A percentile compares a stretch with the other conserved stretches of the same genome.
Evolutionary conservation across 2,329 filamentous ascomycete genomes (phyloP).

Genomic region (Lecanosticta acicola): DNA sequence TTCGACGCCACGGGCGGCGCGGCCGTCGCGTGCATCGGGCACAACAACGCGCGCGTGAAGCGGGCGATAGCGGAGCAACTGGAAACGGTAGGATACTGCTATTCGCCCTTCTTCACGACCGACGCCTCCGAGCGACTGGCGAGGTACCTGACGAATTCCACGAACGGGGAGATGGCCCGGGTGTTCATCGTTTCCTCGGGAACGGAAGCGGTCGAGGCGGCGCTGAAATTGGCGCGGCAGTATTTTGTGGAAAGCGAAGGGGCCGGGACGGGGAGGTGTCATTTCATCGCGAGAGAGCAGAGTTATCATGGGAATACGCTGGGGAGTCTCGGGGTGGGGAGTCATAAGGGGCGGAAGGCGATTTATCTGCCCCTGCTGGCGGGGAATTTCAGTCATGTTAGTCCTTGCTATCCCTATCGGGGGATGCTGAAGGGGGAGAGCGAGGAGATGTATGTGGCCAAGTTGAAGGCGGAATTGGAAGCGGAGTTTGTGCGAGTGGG

Average conservation of each 20-base stretch:
- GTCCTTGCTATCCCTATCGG: constrained; percentile 34
- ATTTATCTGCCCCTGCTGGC: constrained; percentile 33
- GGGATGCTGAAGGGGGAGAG: constrained; percentile 33
- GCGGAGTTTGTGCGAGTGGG: constrained; percentile 45
- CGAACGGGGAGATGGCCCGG: constrained; percentile 46
- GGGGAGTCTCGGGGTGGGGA: constrained; percentile 41
- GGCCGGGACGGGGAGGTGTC: constrained; percentile 33
- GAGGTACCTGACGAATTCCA: constrained; percentile 42
- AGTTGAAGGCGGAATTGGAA: constrained; percentile 44
- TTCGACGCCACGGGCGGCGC: constrained; percentile 68
- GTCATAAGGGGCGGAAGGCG: constrained; percentile 31
- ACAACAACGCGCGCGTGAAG: constrained; percentile 45
- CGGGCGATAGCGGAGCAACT: constrained; percentile 56
- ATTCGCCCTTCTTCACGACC: constrained; percentile 53
- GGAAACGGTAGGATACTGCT: constrained; percentile 52
- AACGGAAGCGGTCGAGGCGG: constrained; percentile 43
- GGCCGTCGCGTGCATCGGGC: constrained; percentile 64
- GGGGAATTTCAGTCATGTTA: constrained; percentile 26
- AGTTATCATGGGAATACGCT: constrained; percentile 50
- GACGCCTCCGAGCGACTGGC: constrained; percentile 49
- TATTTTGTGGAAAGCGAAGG: constrained; percentile 46
- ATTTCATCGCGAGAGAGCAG: constrained; percentile 43
- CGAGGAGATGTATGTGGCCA: constrained; percentile 37
- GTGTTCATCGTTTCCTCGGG: constrained; percentile 51
- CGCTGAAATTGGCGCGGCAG: constrained; percentile 46